Conservation (phyloP, 2,329 filamentous ascomycete genomes). For the Neurospora sp. region DNA sequence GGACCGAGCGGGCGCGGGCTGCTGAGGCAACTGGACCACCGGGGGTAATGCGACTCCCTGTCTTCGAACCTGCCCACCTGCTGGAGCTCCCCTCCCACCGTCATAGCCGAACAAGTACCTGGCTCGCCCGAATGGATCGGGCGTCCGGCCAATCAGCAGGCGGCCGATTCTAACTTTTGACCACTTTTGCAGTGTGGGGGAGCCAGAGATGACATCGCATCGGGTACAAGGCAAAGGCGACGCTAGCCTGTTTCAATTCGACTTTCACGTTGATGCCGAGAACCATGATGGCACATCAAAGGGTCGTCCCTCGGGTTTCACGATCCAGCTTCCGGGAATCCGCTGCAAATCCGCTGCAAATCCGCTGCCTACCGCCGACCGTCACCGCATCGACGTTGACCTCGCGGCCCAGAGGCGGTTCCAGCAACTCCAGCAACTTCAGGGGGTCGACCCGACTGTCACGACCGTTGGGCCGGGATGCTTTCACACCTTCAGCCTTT, state of each 20-base stretch:
- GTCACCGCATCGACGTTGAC: not conserved
- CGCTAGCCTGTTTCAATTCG: conserved; percentile 15
- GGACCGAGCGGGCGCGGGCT: not conserved
- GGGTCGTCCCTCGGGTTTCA: not conserved
- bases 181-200: conserved; percentile 14
- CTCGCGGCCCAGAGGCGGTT: not conserved
- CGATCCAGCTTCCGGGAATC: not conserved
- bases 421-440: not conserved
- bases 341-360: not conserved
- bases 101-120: conserved; percentile 20
- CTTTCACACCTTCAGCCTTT: not conserved
- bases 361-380: not conserved
- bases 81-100: conserved; percentile 17
- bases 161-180: conserved; percentile 13
- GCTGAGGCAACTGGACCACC: not conserved
- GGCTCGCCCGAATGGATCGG: conserved; percentile 17
- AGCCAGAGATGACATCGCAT: conserved; percentile 18
- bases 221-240: conserved; percentile 7
- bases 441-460: not conserved
- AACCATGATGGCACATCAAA: not conserved
- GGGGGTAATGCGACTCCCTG: not conserved
- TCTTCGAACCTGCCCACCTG: not conserved
- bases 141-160: conserved; percentile 13
- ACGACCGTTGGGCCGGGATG: not conserved
- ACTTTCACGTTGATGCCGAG: conserved; percentile 9